A percentile compares a stretch with the other conserved stretches of the same genome.
phyloP scores from a whole-genome alignment of 108 stramenopile species.

The Nannochloropsis oceanica region DNA sequence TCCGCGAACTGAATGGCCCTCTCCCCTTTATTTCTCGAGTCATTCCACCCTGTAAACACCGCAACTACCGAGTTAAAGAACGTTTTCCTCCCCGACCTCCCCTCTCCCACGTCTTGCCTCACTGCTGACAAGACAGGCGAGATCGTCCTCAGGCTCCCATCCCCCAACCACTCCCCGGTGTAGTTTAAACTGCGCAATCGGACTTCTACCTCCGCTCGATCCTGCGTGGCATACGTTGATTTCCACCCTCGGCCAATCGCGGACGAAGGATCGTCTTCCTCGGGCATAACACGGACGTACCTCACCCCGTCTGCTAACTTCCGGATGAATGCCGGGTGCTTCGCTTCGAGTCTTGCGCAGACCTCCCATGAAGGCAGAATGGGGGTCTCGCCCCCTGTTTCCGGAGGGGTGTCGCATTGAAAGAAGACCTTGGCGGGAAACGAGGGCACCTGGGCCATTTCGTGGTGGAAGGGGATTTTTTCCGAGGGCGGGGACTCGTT shows the following conservation, averaged over 20 bases:
- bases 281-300: slow-evolving; percentile 57
- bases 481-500: slow-evolving; percentile 59
- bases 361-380: slow-evolving; percentile 54
- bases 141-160: slow-evolving; percentile 48
- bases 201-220: slow-evolving; percentile 39
- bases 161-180: slow-evolving; percentile 50
- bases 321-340: slow-evolving; percentile 45
- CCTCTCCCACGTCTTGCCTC: not conserved
- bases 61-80: slow-evolving; percentile 50
- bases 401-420: slow-evolving; percentile 53
- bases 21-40: slow-evolving; percentile 50
- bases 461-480: slow-evolving; percentile 66
- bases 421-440: slow-evolving; percentile 59
- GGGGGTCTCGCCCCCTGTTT: slow-evolving; percentile 60
- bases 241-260: slow-evolving; percentile 64
- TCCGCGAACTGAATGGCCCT: slow-evolving; percentile 57
- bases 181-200: slow-evolving; percentile 47
- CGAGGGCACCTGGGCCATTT: slow-evolving; percentile 53
- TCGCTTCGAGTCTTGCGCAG: slow-evolving; percentile 43
- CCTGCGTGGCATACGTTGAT: slow-evolving; percentile 46
- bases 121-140: slow-evolving; percentile 53
- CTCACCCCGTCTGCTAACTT: slow-evolving; percentile 47
- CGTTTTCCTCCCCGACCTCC: not conserved
- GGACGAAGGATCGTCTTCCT: slow-evolving; percentile 50
- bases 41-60: slow-evolving; percentile 60